Percentiles rank a stretch among this genome's conserved stretches.
These are phyloP conservation scores for Acrocalymma vagum DNA, from an alignment of 2,329 filamentous ascomycete genomes.

Conservation along the genomic window DNA sequence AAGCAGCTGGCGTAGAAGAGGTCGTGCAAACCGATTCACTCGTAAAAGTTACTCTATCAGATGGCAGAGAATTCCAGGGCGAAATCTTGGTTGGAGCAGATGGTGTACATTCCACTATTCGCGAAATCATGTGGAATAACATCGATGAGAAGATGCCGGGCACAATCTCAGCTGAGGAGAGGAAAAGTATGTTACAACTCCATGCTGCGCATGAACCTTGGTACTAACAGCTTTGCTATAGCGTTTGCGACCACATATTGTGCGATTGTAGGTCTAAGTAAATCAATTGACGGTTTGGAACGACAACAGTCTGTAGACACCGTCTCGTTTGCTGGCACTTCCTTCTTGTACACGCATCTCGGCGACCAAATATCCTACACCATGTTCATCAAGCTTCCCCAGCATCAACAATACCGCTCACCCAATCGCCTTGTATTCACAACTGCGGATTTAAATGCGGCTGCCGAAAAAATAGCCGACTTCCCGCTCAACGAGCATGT, in stretches of 20 bases:
- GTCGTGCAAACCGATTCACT: no score
- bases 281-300: background rate
- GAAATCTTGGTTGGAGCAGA: conserved; percentile 6
- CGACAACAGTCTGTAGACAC: background rate
- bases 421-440: no score
- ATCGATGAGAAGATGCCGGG: no score
- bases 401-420: background rate
- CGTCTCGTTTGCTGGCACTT: background rate
- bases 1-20: background rate
- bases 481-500: conserved; percentile 3
- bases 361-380: no score
- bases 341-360: background rate
- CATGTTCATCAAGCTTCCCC: conserved; percentile 1
- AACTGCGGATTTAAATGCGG: background rate
- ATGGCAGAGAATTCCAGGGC: conserved; percentile 1
- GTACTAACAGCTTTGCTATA: conserved; percentile 3
- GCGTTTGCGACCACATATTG: conserved; percentile 2
- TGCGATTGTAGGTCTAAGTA: no score
- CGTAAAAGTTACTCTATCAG: conserved; percentile 2
- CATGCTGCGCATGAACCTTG: background rate
- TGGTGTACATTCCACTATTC: conserved; percentile 3
- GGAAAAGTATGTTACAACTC: background rate
- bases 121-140: conserved; percentile 5
- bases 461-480: conserved; percentile 4
- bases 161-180: background rate